Base-by-base conservation (phyloP, 2,329 filamentous ascomycete genomes). In the Chrysosphaeria jannelii region DNA sequence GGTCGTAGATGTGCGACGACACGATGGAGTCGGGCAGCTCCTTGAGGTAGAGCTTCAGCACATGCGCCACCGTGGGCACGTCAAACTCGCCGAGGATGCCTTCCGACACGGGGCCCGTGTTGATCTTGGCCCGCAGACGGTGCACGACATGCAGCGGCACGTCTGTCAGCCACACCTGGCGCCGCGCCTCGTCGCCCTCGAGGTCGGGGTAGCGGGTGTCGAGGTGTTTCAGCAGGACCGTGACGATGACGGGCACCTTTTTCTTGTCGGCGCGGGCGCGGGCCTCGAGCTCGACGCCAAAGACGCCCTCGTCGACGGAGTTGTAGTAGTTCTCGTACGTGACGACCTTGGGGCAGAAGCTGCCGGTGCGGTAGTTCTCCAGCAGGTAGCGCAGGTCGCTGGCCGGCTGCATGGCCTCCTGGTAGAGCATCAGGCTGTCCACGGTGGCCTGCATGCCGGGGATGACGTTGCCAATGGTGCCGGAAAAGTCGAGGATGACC, bases 301-400 rank as follows among this genome's bases (percentile, higher is more conserved):
- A 97, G 1, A 76, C 90, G 54, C 93, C 79, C 39, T 91, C 79
- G 41, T 91, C 85, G 13, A 91, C 78, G 33, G 74, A 78, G 45
- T 91, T 91, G 51, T 97, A 97, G 48, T 97, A 97, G 43, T 93
- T 97, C 47, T 97, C 85, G 44, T 97, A 97, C 4, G 76, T 70
- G 22, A 78, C 65, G 14, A 93, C 81, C 36, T 63, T 79, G 6
- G 85, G 85, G 24, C 76, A 62, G 41, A 89, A 97, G 33, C 68
- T 74, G 31, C 85, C 85, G 5, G 85, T 97, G 31, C 79, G 69
- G 46, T 97, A 97, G 41, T 81, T 97, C 48, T 97, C 85, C 21
- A 97, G 55, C 29, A 97, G 57, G 42, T 93, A 97, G 31, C 85
- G 62, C 34, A 97, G 50, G 43, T 97, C 85, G 19, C 75, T 72